These are phyloP conservation scores for Ogataea trehalophila DNA, from an alignment of 805 yeast species.

Conservation along the genomic window DNA sequence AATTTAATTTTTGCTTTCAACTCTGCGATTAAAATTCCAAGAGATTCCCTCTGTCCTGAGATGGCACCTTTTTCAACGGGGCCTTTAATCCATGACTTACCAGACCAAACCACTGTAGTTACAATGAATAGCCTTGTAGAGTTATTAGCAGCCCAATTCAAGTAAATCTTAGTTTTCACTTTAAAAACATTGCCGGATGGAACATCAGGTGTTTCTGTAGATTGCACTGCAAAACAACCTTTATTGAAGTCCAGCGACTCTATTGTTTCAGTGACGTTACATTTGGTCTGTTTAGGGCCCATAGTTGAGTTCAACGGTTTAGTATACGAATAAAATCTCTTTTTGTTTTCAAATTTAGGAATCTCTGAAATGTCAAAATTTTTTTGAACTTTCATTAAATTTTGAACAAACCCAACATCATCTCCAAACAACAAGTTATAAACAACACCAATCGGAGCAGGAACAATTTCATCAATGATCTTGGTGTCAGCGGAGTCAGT, in stretches of 20 bases:
- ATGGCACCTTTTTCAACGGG: constrained; percentile 72
- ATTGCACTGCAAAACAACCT: constrained; percentile 46
- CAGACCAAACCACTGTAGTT: constrained; percentile 63
- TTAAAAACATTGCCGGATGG: constrained; percentile 70
- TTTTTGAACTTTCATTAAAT: constrained; percentile 52
- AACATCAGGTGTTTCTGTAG: constrained; percentile 73
- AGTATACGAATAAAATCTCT: constrained; percentile 50
- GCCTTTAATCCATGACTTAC: constrained; percentile 72
- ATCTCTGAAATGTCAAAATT: constrained; percentile 55
- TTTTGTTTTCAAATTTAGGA: constrained; percentile 32
- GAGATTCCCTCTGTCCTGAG: constrained; percentile 64
- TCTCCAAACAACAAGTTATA: constrained; percentile 59
- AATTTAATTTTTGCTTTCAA: constrained; percentile 34
- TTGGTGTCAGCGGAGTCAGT: constrained; percentile 48
- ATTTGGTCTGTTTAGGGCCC: constrained; percentile 73
- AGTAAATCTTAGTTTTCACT: constrained; percentile 51
- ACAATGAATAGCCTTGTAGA: constrained; percentile 47
- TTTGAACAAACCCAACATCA: constrained; percentile 40
- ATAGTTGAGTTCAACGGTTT: constrained; percentile 62
- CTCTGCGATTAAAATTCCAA: constrained; percentile 43
- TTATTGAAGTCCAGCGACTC: constrained; percentile 47
- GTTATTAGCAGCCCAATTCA: constrained; percentile 61
- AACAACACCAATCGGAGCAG: constrained; percentile 64
- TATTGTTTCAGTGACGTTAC: constrained; percentile 57
- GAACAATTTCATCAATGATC: constrained; percentile 46